Evolutionary conservation across 1,284 basidiomycete genomes (phyloP).

Genomic region (Tilletia walkeri): DNA sequence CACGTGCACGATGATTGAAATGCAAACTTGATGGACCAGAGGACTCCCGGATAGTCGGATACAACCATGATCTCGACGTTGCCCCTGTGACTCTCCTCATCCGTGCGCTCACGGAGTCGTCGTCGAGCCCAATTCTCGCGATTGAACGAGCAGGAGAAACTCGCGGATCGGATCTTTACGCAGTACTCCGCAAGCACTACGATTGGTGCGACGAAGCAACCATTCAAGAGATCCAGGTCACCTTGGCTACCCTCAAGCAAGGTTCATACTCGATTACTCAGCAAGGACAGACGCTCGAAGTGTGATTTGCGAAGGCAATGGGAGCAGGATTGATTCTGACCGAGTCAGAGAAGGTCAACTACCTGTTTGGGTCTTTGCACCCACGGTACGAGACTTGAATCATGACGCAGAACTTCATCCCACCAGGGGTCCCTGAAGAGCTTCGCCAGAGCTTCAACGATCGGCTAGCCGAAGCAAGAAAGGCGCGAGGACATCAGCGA

Average conservation of each 20-base stretch:
- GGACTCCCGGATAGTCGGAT: background rate
- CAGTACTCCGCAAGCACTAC: background rate
- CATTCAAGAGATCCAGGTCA: background rate
- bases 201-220: background rate
- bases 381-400: background rate
- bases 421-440: background rate
- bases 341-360: background rate
- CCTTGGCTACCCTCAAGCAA: background rate
- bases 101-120: background rate
- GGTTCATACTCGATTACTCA: background rate
- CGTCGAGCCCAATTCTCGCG: background rate
- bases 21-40: too few species aligned
- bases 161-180: background rate
- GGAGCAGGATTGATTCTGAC: background rate
- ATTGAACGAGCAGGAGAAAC: background rate
- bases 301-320: background rate
- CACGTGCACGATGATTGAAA: too few species aligned
- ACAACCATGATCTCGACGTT: background rate
- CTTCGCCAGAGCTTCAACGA: background rate
- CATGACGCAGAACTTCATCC: background rate
- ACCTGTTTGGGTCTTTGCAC: background rate
- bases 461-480: background rate
- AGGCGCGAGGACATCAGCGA: background rate
- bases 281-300: background rate
- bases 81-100: background rate